Evolutionary conservation across 1,284 basidiomycete genomes (phyloP), one percentile per base, ranked within the genome.

Genomic region (Cryptococcus jaspeensis): DNA sequence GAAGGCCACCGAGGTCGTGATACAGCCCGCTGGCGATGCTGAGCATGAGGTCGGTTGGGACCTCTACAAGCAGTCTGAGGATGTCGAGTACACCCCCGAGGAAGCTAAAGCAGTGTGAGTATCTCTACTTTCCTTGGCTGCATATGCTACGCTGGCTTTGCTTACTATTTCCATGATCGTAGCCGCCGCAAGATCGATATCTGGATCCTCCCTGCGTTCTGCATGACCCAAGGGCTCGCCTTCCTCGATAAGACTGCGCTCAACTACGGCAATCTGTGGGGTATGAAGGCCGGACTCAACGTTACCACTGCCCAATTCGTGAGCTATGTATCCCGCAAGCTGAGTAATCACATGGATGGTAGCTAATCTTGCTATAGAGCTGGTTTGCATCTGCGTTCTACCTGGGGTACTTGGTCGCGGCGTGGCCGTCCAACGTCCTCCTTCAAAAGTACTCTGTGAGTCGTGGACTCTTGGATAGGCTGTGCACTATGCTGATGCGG

Each of bases 191-290:
- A 54, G 42, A 61, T 66, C 51, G 64, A 66, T 48, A 25, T 36
- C 4, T 49, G 55, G 15, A 56, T 64, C 49, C 36, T 64, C n/a
- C 62, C 62, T 11, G 51, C 51, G n/a, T 65, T 70, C 59, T 52
- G 56, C 40, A 35, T 67, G 22, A 67, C 66, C 0, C 66, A 70
- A 48, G 60, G 64, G 22, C 59, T 68, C 1, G 57, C 61, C 18
- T 70, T 63, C 58, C 53, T 70, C 25, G 68, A 70, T 56, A 63
- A 63, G 43, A 53, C 62, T 8, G 64, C 66, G 3, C 56, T 70
- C 23, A 70, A 70, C 56, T 70, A 66, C 51, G 66, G 58, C 2
- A 66, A 66, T 46, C 57, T 70, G 4, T 70, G 64, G 32, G 68
- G 65, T n/a, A 53, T 62, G 48, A 53, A 64, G 47, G 56, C 60